Percentiles rank a stretch among this genome's conserved stretches.
These are phyloP conservation scores for Cladosporium sp. DNA, from an alignment of 2,329 filamentous ascomycete genomes.

Conservation along the genomic window DNA sequence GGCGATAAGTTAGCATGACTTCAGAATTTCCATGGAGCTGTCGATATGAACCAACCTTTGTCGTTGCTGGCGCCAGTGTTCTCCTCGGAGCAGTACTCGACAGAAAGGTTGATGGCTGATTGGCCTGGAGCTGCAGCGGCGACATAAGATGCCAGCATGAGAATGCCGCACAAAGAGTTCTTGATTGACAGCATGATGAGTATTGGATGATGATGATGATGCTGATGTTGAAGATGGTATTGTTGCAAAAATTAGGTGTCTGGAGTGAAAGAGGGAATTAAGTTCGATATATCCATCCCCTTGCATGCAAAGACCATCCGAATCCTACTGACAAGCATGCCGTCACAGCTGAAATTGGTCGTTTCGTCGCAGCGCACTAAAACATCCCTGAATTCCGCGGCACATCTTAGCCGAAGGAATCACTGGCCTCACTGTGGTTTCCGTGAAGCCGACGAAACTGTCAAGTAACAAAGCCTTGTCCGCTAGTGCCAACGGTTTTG, in stretches of 20 bases:
- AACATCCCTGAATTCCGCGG: too few relatives aligned
- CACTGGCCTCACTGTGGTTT: too few relatives aligned
- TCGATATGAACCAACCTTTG: constrained; percentile 30
- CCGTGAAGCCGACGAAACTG: too few relatives aligned
- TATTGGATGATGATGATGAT: background rate
- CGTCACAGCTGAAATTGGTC: background rate
- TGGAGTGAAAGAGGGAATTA: background rate
- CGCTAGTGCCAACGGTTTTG: too few relatives aligned
- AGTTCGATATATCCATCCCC: constrained; percentile 5
- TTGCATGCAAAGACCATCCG: constrained; percentile 1
- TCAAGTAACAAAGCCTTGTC: too few relatives aligned
- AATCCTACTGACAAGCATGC: background rate
- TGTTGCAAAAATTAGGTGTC: background rate
- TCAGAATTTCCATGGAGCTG: background rate
- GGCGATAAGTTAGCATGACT: background rate
- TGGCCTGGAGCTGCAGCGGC: background rate
- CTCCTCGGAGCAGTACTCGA: constrained; percentile 40
- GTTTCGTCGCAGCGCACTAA: too few relatives aligned
- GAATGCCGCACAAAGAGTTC: background rate
- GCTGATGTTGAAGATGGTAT: background rate
- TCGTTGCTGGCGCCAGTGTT: constrained; percentile 36
- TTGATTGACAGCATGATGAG: constrained; percentile 4
- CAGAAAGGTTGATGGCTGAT: background rate
- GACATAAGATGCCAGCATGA: constrained; percentile 3
- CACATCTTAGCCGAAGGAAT: too few relatives aligned